These are phyloP conservation scores for Durusdinium trenchii DNA, from an alignment of 73 alveolate genomes.

Conservation along the genomic window DNA sequence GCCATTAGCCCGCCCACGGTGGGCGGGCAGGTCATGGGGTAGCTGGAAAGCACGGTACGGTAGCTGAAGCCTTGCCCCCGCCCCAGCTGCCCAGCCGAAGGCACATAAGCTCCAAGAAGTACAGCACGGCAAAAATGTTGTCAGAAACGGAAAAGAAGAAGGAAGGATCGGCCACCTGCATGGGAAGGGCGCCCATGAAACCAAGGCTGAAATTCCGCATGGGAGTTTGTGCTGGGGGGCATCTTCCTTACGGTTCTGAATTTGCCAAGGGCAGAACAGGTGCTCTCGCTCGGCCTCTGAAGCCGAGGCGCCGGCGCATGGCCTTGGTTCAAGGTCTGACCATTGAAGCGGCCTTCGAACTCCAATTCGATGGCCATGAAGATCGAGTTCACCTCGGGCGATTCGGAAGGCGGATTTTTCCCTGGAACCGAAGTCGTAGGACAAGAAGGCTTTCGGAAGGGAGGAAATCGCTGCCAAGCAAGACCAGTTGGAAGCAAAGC, in stretches of 20 bases:
- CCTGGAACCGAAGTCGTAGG: neutral
- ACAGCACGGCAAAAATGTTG: conserved; percentile 42
- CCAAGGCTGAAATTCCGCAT: too few relatives aligned
- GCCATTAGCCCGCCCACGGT: too few relatives aligned
- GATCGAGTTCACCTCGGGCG: conserved; percentile 46
- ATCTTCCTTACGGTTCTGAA: too few relatives aligned
- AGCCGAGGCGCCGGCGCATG: neutral
- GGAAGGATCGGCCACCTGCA: neutral
- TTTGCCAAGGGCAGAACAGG: too few relatives aligned
- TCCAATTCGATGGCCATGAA: conserved; percentile 88
- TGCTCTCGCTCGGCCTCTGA: neutral
- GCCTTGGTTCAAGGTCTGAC: neutral
- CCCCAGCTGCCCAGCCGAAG: neutral
- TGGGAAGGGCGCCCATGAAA: neutral
- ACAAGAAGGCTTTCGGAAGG: neutral
- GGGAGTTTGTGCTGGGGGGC: too few relatives aligned
- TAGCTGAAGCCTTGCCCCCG: too few relatives aligned
- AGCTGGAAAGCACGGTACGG: too few relatives aligned
- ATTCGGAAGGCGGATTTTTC: neutral
- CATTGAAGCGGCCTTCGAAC: conserved; percentile 72
- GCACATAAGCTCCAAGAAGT: conserved; percentile 43
- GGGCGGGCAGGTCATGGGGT: too few relatives aligned
- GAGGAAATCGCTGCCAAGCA: neutral
- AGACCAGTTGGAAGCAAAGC: neutral
- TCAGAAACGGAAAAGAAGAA: conserved; percentile 18